Percentiles rank a stretch among this genome's conserved stretches.
Evolutionary conservation across 495 filamentous ascomycete species (phyloP).

Genomic region (Neurospora sp.): DNA sequence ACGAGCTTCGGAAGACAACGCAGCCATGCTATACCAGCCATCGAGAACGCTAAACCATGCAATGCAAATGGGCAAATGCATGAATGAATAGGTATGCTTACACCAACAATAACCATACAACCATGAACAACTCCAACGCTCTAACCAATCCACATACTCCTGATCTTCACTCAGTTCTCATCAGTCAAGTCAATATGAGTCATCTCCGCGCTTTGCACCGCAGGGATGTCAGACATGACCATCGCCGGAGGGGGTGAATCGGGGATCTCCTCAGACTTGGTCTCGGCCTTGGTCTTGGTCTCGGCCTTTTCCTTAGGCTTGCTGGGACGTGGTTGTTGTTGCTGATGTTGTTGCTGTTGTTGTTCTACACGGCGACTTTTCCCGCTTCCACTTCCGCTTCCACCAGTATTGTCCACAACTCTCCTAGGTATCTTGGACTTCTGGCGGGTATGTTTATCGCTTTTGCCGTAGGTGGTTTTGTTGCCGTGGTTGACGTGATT

Average conservation of each 20-base stretch:
- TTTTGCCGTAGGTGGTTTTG: neutral
- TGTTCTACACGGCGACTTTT: neutral
- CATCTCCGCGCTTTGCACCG: neutral
- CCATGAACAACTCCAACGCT: neutral
- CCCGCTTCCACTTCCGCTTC: neutral
- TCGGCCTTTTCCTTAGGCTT: neutral
- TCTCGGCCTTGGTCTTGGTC: neutral
- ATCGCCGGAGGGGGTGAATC: neutral
- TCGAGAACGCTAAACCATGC: neutral
- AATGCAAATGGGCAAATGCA: neutral
- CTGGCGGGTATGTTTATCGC: neutral
- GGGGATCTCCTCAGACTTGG: neutral
- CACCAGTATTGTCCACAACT: neutral
- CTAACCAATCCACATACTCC: too few species aligned
- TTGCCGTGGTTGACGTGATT: neutral
- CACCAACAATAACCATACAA: neutral
- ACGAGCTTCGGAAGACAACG: neutral
- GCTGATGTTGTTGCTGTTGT: neutral
- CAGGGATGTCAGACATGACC: neutral
- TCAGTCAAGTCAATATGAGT: neutral
- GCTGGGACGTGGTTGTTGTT: neutral
- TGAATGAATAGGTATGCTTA: too few species aligned
- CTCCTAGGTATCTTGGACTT: neutral
- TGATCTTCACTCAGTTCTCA: neutral
- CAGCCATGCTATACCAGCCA: neutral